Base-by-base conservation (phyloP, 2,329 filamentous ascomycete genomes). In the Neonectria punicea region DNA sequence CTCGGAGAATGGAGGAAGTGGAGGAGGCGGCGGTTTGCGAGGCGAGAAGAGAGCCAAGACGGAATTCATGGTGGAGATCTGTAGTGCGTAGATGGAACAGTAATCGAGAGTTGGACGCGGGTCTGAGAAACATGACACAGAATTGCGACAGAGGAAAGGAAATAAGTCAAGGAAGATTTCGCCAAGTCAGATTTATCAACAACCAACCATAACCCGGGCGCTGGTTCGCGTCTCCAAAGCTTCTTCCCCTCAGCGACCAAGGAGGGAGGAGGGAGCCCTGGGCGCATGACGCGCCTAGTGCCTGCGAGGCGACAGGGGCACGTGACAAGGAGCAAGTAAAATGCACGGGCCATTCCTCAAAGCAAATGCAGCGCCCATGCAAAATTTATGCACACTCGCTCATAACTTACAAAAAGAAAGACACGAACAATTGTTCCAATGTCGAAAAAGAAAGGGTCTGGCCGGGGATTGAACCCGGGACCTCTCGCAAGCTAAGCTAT, bases 291-390 rank as follows among this genome's bases (percentile, higher is more conserved):
- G 53, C 54, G 44, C 30, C 32, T 28, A 22, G 22, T 22, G 39
- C 22, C 25, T 13, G 46, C 39, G 56, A n/a, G 56, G 41, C 50
- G 39, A 41, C 47, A 39, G 8, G n/a, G 10, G 14, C 53, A 99
- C 85, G 93, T 98, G 92, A 90, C 8, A 16, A 4, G 10, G 7
- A 20, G n/a, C 16, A 10, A 13, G 32, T 11, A 10, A 1, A 3
- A 9, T 20, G 39, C n/a, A 43, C 39, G 39, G 39, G 16, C 39
- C n/a, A 20, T 43, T 7, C 39, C 25, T 6, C 25, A 36, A 41
- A 16, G 28, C 16, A 30, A 14, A 49, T 36, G 9, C 41, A 44
- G 9, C 41, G 18, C n/a, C n/a, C n/a, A 44, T 6, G 7, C 41
- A 44, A 20, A 36, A 3, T 53, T 22, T 5, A 44, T 16, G 22